A percentile compares a stretch with the other conserved stretches of the same genome.
These are phyloP conservation scores for Pisolithus tinctorius DNA, from an alignment of 768 basidiomycete genomes.

Conservation along the genomic window DNA sequence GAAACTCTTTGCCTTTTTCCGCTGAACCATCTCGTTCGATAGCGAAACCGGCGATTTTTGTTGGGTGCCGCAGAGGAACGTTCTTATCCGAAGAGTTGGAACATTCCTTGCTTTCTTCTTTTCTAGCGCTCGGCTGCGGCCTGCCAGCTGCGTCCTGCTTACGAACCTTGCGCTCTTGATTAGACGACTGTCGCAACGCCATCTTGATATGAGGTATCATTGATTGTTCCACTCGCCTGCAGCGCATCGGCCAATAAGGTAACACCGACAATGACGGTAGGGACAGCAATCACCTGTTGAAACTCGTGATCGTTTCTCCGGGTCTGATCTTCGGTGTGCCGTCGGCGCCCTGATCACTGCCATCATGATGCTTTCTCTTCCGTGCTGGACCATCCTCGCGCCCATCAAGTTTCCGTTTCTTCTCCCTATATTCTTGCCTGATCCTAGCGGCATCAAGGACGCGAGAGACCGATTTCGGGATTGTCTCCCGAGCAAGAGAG, in stretches of 20 bases:
- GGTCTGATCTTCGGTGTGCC: slow-evolving; percentile 44
- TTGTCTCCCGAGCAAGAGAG: slow-evolving; percentile 44
- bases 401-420: slow-evolving; percentile 32
- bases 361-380: slow-evolving; percentile 26
- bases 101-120: slow-evolving; percentile 3
- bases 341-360: slow-evolving; percentile 11
- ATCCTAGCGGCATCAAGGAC: slow-evolving; percentile 58
- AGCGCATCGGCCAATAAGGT: not conserved
- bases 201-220: slow-evolving; percentile 59
- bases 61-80: slow-evolving; percentile 9
- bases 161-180: slow-evolving; percentile 40
- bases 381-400: slow-evolving; percentile 18
- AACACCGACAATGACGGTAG: not conserved
- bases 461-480: slow-evolving; percentile 64
- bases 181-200: slow-evolving; percentile 53
- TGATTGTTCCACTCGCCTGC: slow-evolving; percentile 66
- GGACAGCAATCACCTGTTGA: slow-evolving; percentile 51
- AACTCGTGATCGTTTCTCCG: slow-evolving; percentile 69
- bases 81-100: slow-evolving; percentile 8
- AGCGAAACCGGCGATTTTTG: slow-evolving; percentile 3
- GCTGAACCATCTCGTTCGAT: slow-evolving; percentile 15
- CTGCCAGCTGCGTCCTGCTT: slow-evolving; percentile 19
- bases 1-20: slow-evolving; percentile 40
- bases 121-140: slow-evolving; percentile 11
- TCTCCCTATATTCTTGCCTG: slow-evolving; percentile 47